These are phyloP conservation scores for Phyllosticta capitalensis DNA, from an alignment of 2,329 filamentous ascomycete genomes.

Conservation along the genomic window DNA sequence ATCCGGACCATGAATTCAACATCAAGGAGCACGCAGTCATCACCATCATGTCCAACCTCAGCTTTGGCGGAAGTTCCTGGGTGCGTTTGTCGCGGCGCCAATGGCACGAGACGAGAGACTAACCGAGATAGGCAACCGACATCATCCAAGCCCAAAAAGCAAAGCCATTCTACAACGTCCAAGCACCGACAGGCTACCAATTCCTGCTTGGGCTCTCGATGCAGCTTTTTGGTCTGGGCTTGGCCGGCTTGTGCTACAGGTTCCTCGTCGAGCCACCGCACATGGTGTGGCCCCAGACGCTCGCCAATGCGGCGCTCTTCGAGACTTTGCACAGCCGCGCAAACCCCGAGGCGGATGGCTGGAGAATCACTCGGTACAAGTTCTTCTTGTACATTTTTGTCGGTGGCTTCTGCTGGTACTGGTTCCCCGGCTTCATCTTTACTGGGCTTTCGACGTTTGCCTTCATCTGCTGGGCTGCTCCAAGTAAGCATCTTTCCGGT, in stretches of 20 bases:
- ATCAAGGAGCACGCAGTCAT: conserved; percentile 54
- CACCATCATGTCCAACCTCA: conserved; percentile 51
- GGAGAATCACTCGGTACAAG: conserved; percentile 17
- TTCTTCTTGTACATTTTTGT: conserved; percentile 18
- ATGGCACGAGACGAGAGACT: neutral
- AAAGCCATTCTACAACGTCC: conserved; percentile 54
- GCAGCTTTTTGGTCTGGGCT: conserved; percentile 44
- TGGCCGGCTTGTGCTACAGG: conserved; percentile 17
- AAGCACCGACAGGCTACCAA: conserved; percentile 58
- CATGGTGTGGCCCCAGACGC: conserved; percentile 20
- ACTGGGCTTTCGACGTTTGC: conserved; percentile 18
- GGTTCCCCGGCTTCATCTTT: conserved; percentile 19
- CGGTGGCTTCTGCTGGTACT: conserved; percentile 19
- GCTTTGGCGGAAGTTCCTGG: conserved; percentile 35
- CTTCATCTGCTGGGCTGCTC: conserved; percentile 20
- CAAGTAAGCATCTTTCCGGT: conserved; percentile 2
- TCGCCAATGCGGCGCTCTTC: conserved; percentile 18
- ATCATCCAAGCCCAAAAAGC: conserved; percentile 31
- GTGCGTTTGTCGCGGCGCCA: conserved; percentile 34
- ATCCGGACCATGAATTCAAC: conserved; percentile 48
- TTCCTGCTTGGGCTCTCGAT: conserved; percentile 57
- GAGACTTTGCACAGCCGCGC: conserved; percentile 22
- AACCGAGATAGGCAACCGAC: neutral
- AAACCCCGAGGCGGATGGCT: conserved; percentile 23
- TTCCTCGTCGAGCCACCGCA: conserved; percentile 20